These are phyloP conservation scores for Candida nanaspora DNA, from an alignment of 805 yeast species.

Conservation along the genomic window DNA sequence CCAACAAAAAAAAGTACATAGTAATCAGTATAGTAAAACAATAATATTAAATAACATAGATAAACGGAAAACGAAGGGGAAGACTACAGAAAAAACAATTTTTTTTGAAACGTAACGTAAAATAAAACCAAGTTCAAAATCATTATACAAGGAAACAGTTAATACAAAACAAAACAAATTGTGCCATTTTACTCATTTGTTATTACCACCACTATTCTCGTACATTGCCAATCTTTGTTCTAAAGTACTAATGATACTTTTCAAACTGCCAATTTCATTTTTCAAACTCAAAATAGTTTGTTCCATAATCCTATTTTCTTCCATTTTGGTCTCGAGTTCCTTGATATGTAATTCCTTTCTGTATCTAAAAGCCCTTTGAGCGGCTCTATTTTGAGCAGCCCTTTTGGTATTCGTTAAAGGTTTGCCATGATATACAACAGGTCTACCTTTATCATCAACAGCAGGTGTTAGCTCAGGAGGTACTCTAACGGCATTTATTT, in stretches of 20 bases:
- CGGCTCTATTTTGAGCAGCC: slow-evolving; percentile 87
- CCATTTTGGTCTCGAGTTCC: slow-evolving; percentile 68
- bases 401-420: slow-evolving; percentile 64
- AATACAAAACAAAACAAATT: too few species aligned
- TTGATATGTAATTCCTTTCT: slow-evolving; percentile 76
- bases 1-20: too few species aligned
- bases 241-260: slow-evolving; percentile 64
- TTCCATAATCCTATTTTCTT: slow-evolving; percentile 53
- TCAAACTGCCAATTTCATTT: slow-evolving; percentile 61
- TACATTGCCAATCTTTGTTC: neutral
- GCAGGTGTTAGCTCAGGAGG: slow-evolving; percentile 2
- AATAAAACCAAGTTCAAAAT: neutral
- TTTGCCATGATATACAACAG: slow-evolving; percentile 23
- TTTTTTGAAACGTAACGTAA: too few species aligned
- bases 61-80: too few species aligned
- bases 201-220: neutral
- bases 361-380: slow-evolving; percentile 86
- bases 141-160: too few species aligned
- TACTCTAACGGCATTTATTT: neutral
- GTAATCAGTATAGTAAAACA: too few species aligned
- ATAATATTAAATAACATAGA: too few species aligned
- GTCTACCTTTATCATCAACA: slow-evolving; percentile 12
- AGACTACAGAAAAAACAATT: too few species aligned
- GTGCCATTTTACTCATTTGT: too few species aligned
- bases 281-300: slow-evolving; percentile 61